These are phyloP conservation scores for Austroboletus festivus DNA, from an alignment of 768 basidiomycete species.

Conservation along the genomic window DNA sequence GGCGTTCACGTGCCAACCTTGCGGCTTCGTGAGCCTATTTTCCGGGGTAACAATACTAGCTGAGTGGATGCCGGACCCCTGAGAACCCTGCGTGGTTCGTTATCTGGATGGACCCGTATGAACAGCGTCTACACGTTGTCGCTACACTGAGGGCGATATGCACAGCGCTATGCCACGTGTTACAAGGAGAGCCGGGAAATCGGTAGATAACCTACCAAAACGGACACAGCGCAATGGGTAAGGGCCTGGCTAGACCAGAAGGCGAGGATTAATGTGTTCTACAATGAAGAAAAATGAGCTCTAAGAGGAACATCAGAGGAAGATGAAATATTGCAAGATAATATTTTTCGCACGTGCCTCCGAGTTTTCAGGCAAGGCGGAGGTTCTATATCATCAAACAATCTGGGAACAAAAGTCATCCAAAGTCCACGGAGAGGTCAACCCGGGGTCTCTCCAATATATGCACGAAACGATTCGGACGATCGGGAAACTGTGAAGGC, in stretches of 20 bases:
- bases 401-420: constrained; percentile 1
- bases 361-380: neutral
- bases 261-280: neutral
- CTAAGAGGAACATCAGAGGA: neutral
- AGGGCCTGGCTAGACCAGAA: too few species aligned
- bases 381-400: neutral
- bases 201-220: constrained; percentile 7
- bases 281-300: neutral
- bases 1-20: constrained; percentile 27
- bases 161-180: constrained; percentile 23
- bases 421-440: neutral
- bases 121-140: constrained; percentile 16
- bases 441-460: constrained; percentile 21
- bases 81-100: constrained; percentile 12
- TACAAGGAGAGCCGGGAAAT: constrained; percentile 3
- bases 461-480: constrained; percentile 14
- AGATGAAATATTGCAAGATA: neutral
- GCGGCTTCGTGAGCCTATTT: constrained; percentile 20
- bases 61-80: constrained; percentile 16
- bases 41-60: constrained; percentile 26
- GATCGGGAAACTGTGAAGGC: constrained; percentile 17
- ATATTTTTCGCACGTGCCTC: constrained; percentile 3
- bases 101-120: constrained; percentile 1
- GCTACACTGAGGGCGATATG: constrained; percentile 4
- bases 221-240: neutral